Base-by-base conservation (phyloP, 768 basidiomycete species). In the Pisolithus microcarpus region DNA sequence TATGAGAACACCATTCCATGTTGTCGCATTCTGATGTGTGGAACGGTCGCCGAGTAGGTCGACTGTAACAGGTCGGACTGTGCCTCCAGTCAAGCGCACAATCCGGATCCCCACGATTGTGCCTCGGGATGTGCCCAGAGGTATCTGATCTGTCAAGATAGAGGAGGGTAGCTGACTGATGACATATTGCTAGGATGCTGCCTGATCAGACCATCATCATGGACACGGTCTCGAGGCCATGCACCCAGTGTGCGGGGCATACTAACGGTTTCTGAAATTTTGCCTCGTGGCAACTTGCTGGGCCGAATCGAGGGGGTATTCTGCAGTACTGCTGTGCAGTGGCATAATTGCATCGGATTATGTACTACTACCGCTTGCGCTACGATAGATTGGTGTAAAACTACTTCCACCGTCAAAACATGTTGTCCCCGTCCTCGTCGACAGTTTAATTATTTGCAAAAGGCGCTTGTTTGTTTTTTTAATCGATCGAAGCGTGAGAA, bases 51-150 rank as follows among this genome's bases (percentile, higher is more conserved):
- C 43, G 10, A 30, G 34, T 48, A 81, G 80, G 65, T 81, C 15
- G 80, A 81, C 54, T 82, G 80, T 55, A 69, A 73, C 44, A 50
- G 49, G 2, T 48, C 52, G 24, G 53, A 56, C 7, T 81, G 80
- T 50, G 64, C 59, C 7, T 59, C 70, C 49, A 81, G 80, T 52
- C 19, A 44, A 8, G 56, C 34, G 31, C 78, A 79, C 52, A 60
- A 49, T 8, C 51, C 38, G 0, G 39, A 28, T 11, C 3, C 23
- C 1, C 78, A 79, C 49, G 53, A 71, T 48, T 79, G 78, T 52
- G 38, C 19, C 19, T 51, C 46, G 7, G 65, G 60, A 0, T 79
- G 77, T 50, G 42, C 19, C 9, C 74, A 72, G 52, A 58, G 24
- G 77, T 76, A 52, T 53, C 65, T 56, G 8, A 13, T 30, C n/a